Conservation (phyloP, 306 rosid species). For the Medicago arabica region DNA sequence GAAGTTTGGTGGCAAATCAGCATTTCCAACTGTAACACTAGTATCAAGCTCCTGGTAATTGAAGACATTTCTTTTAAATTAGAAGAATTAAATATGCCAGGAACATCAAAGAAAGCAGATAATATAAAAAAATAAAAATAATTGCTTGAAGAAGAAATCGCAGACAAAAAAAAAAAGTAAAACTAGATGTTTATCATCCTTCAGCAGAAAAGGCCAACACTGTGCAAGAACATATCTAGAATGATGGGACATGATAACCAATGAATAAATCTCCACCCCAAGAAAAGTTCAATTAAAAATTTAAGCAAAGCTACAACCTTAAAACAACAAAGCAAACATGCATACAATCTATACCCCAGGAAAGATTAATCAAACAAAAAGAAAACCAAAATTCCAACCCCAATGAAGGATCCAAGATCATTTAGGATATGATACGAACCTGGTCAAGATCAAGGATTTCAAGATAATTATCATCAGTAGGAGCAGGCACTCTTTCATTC, state of each 20-base stretch:
- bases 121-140: background rate
- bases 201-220: background rate
- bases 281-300: background rate
- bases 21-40: background rate
- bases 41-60: slow-evolving; percentile 15
- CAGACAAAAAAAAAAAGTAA: background rate
- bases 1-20: background rate
- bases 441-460: slow-evolving; percentile 52
- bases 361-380: background rate
- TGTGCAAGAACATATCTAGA: background rate
- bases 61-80: slow-evolving; percentile 5
- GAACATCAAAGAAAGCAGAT: background rate
- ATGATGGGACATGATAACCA: background rate
- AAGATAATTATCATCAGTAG: slow-evolving; percentile 27
- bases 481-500: background rate
- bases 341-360: background rate
- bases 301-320: background rate
- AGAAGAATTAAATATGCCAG: background rate
- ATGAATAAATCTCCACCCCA: background rate
- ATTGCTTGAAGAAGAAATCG: slow-evolving; percentile 6
- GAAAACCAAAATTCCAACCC: no score
- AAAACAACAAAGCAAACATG: background rate
- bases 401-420: background rate
- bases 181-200: background rate
- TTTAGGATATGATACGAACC: slow-evolving; percentile 53